Conservation (phyloP, 371 early-diverging fungal species). For the Mucor indicus region DNA sequence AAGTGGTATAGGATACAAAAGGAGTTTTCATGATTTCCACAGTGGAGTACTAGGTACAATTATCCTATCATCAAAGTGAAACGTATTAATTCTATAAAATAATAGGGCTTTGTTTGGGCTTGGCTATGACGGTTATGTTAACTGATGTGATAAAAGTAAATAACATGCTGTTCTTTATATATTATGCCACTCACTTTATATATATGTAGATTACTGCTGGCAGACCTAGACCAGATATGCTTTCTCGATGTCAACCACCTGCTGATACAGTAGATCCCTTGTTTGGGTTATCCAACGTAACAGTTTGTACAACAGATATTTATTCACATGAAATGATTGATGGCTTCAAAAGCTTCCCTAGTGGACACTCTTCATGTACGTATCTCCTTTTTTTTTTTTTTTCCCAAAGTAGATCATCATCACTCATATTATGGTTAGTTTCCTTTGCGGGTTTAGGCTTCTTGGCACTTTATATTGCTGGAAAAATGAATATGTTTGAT, state of each 20-base stretch:
- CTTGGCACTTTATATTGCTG: constrained; percentile 69
- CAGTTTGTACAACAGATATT: constrained; percentile 37
- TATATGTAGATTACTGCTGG: constrained; percentile 51
- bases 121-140: constrained; percentile 65
- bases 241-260: constrained; percentile 79
- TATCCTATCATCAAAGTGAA: background rate
- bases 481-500: constrained; percentile 69
- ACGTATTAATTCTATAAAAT: background rate
- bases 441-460: constrained; percentile 74
- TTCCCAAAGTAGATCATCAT: too few species aligned
- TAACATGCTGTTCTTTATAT: background rate
- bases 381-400: too few species aligned
- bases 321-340: constrained; percentile 61
- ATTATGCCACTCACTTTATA: background rate
- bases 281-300: constrained; percentile 55
- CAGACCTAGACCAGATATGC: constrained; percentile 89
- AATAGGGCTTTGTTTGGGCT: constrained; percentile 54
- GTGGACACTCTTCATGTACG: constrained; percentile 86
- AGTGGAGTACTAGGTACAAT: constrained; percentile 59
- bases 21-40: constrained; percentile 66
- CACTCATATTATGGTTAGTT: constrained; percentile 36
- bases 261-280: constrained; percentile 48
- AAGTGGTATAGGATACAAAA: constrained; percentile 27
- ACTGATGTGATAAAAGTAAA: constrained; percentile 56
- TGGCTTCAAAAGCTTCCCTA: constrained; percentile 90